Evolutionary conservation across 2,329 filamentous ascomycete genomes (phyloP), one percentile per base, ranked within the genome.

Genomic region (Aspergillus sp.): DNA sequence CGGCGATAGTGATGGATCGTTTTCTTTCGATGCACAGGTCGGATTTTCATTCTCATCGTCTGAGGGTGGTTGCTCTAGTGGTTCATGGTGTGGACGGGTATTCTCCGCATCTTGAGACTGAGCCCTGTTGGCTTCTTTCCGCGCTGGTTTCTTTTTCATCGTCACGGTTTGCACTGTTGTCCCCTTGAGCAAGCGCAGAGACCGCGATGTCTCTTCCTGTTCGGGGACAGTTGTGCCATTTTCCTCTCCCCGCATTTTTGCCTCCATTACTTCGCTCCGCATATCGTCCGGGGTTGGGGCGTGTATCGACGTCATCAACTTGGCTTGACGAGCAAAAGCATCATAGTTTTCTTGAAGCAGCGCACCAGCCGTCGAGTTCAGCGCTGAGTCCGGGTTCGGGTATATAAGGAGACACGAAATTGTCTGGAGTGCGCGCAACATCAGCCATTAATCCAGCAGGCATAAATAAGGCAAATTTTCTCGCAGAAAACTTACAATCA

Each of bases 401-500:
- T 86, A 81, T 53, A 88, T 85, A 26, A 88, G 72, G 22, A 88
- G 74, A 71, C 85, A 87, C 2, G 79, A 82, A 56, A 88, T 86
- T 0, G 84, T 83, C 77, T 79, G 43, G 24, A 55, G n/a, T 24
- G 18, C 12, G 18, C 12, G 12, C 6, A n/a, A 18, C 13, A 24
- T 39, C 20, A 30, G 26, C 30, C n/a, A 48, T 52, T 32, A 47
- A 44, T 8, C 24, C 24, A 24, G 9, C 11, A 17, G 4, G 12
- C 4, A 22, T n/a, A 4, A 22, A 8, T 1, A 9, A 30, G 26
- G 26, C 4, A 30, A 12, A 13, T 5, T 6, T 13, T 22, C 2
- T 22, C 5, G 13, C 4, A 9, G 20, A 6, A 17, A 13, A 72
- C 77, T 64, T 63, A 79, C 77, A 50, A 80, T 67, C 17, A 87